A percentile compares a stretch with the other conserved stretches of the same genome.
Evolutionary conservation across 73 alveolate species (phyloP).

Genomic region (Paramecium pentaurelia): DNA sequence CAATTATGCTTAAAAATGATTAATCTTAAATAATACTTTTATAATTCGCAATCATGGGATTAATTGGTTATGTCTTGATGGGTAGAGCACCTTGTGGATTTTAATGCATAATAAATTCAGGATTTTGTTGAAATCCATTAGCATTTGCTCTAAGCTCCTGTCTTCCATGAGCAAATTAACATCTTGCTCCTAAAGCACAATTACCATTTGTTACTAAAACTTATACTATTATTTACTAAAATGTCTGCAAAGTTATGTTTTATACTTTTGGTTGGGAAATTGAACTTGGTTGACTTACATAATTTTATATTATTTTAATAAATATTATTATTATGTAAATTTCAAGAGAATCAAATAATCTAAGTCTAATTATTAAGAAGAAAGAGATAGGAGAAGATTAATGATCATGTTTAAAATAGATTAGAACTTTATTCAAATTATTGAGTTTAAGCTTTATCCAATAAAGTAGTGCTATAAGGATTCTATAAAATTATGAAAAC

Average conservation of each 20-base stretch:
- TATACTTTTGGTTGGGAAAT: conserved; percentile 2
- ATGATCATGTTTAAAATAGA: no score
- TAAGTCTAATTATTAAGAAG: not conserved
- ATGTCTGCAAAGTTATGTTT: conserved; percentile 24
- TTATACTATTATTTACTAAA: not conserved
- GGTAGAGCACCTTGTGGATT: not conserved
- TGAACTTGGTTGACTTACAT: not conserved
- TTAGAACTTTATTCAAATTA: not conserved
- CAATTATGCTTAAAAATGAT: not conserved
- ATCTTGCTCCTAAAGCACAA: conserved; percentile 20
- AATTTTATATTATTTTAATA: not conserved
- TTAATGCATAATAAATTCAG: not conserved
- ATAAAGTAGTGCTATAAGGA: not conserved
- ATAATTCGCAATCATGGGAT: conserved; percentile 14
- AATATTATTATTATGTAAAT: not conserved
- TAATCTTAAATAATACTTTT: not conserved
- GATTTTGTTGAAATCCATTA: not conserved
- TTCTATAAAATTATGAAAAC: not conserved
- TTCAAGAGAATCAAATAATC: not conserved
- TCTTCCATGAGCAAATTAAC: conserved; percentile 8
- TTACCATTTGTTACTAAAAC: not conserved
- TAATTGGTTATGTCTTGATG: not conserved
- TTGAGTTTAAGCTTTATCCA: not conserved
- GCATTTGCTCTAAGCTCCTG: not conserved
- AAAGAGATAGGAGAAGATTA: not conserved